A percentile compares a stretch with the other conserved stretches of the same genome.
Conservation (phyloP, 2,329 filamentous ascomycete genomes). For the Ceratocystis alfenasii region DNA sequence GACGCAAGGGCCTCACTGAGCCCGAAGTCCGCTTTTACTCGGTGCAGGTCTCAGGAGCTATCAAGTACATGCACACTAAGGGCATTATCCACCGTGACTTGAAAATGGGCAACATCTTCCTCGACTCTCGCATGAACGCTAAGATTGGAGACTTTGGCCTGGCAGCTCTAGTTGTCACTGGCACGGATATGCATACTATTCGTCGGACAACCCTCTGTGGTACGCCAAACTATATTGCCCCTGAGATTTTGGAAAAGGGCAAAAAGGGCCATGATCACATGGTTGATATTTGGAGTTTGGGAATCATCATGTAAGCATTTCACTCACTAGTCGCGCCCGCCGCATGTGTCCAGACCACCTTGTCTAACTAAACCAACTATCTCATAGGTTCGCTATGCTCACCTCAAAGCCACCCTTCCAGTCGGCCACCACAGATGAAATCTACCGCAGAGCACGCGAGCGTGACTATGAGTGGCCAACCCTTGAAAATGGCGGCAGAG, state of each 20-base stretch:
- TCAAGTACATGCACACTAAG: constrained; percentile 94
- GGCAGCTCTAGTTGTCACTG: constrained; percentile 79
- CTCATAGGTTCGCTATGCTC: constrained; percentile 74
- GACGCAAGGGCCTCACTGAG: constrained; percentile 77
- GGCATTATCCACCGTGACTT: constrained; percentile 94
- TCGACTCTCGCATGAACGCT: constrained; percentile 90
- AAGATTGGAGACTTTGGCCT: constrained; percentile 97
- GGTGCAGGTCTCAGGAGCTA: constrained; percentile 87
- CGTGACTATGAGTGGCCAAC: constrained; percentile 72
- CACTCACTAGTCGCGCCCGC: neutral
- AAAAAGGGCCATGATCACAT: constrained; percentile 94
- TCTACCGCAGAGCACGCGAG: constrained; percentile 59
- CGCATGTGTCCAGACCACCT: neutral
- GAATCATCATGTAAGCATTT: constrained; percentile 75
- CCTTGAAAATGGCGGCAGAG: constrained; percentile 49
- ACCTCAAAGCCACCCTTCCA: constrained; percentile 95
- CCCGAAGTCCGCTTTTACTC: constrained; percentile 90
- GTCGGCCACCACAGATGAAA: constrained; percentile 76
- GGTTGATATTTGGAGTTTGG: constrained; percentile 96
- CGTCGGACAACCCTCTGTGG: constrained; percentile 89
- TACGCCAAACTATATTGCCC: constrained; percentile 96
- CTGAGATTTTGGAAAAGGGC: constrained; percentile 87
- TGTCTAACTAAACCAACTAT: constrained; percentile 17
- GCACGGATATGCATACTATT: constrained; percentile 73
- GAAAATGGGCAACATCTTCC: constrained; percentile 96